Conservation (phyloP, 331 rosid species). For the Acacia pycnantha region DNA sequence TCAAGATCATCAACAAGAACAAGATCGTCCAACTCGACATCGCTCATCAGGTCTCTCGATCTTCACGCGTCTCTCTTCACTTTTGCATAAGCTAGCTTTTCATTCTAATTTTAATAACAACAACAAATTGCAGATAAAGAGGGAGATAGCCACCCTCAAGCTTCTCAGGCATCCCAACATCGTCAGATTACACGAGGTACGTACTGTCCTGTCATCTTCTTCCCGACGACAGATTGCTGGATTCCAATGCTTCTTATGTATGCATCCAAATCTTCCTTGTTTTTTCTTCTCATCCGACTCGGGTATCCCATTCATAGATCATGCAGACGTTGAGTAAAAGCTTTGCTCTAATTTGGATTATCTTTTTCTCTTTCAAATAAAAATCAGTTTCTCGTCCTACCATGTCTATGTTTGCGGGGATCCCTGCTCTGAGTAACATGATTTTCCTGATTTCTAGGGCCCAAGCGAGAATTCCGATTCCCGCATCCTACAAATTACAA, state of each 20-base stretch:
- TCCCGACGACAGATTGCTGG: too few species aligned
- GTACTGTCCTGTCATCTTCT: conserved; percentile 25
- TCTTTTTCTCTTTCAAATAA: not conserved
- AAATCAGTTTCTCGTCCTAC: not conserved
- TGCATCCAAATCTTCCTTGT: not conserved
- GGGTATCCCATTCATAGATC: not conserved
- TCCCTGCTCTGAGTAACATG: not conserved
- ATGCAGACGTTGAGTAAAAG: not conserved
- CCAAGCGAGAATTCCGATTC: not conserved
- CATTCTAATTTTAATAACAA: not conserved
- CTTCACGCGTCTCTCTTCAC: too few species aligned
- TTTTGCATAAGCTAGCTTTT: not conserved
- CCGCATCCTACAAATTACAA: not conserved
- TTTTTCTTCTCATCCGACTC: not conserved
- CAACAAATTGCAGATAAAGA: conserved; percentile 49
- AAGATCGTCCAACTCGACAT: conserved; percentile 45
- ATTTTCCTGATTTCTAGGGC: not conserved
- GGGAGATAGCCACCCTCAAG: conserved; percentile 63
- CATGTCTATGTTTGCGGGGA: not conserved
- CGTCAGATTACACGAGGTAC: conserved; percentile 67
- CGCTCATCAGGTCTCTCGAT: conserved; percentile 51
- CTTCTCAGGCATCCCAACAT: conserved; percentile 66
- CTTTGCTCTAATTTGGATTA: not conserved
- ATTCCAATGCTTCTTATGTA: not conserved
- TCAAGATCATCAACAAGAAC: conserved; percentile 59